Base-by-base conservation (phyloP, 306 rosid genomes). In the Cicer yamashitae region DNA sequence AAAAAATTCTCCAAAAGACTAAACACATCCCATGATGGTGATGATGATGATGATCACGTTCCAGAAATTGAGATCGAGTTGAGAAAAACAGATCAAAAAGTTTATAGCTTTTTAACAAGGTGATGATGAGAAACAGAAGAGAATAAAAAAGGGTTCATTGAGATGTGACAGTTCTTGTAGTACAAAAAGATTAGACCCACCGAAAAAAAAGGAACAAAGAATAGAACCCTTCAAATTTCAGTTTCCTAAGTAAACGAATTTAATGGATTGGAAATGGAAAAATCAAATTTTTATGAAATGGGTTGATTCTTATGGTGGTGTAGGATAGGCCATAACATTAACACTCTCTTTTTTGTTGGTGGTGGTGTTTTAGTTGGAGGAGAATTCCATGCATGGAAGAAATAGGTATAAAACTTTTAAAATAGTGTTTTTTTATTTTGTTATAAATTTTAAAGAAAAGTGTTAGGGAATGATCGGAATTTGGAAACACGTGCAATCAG, bases 341-440 rank as follows among this genome's bases (percentile, higher is more conserved):
- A 77, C 83, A 84, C 88, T 74, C 73, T 77, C 79, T 79, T 52
- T 73, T 74, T 73, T 81, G 84, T 79, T 78, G 82, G 81, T 82
- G 84, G 81, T 78, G 82, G 79, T 82, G 86, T 53, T 93, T 81
- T 75, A 67, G 89, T 84, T 77, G 91, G 87, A 81, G 94, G 87
- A 91, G 91, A 91, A 91, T 88, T 94, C 94, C 96, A 87, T 94
- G 98, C 98, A 94, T 88, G 98, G 77, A 90, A 81, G 65, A 81
- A 84, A 87, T 25, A 82, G 65, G 40, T 61, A 81, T 73, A 78
- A 58, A 25, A 58, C 1, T 6, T 50, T 58, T 58, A 18, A 22
- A 22, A 22, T 2, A 25, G 1, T 25, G 3, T 25, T 25, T 25
- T 25, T 25, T 25, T 2, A 2, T 25, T 25, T 25, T 25, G 3